Evolutionary conservation across 108 stramenopile genomes (phyloP).

Genomic region (Cyclotella choctawhatcheeana): DNA sequence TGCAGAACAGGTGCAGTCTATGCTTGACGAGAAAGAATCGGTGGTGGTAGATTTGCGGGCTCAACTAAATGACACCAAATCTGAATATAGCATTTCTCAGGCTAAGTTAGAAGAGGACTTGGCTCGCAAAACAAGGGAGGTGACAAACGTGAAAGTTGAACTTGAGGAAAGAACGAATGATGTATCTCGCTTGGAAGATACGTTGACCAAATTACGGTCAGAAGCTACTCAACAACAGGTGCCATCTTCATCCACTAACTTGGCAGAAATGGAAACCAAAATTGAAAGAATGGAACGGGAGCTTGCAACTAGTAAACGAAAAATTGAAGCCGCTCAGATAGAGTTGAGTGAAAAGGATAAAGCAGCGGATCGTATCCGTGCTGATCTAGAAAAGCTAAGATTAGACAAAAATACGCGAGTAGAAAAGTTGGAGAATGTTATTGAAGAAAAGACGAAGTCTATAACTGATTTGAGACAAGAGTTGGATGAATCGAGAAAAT

Average conservation of each 20-base stretch:
- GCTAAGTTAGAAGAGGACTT: conserved; percentile 37
- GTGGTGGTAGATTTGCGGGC: conserved; percentile 22
- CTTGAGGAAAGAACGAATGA: conserved; percentile 38
- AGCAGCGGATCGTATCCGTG: conserved; percentile 31
- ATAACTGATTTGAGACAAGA: conserved; percentile 25
- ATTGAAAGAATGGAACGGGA: conserved; percentile 43
- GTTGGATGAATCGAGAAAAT: conserved; percentile 26
- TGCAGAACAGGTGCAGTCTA: conserved; percentile 51
- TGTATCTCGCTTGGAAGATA: conserved; percentile 29
- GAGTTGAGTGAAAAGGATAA: conserved; percentile 43
- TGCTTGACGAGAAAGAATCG: conserved; percentile 49
- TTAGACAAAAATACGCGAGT: conserved; percentile 24
- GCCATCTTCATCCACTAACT: conserved; percentile 13
- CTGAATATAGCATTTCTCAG: conserved; percentile 19
- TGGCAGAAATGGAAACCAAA: conserved; percentile 33
- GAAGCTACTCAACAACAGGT: conserved; percentile 29
- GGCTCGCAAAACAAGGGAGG: conserved; percentile 38
- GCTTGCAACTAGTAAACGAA: conserved; percentile 30
- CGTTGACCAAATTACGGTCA: conserved; percentile 23
- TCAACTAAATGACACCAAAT: conserved; percentile 31
- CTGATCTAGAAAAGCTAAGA: conserved; percentile 31
- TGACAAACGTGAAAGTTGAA: conserved; percentile 29
- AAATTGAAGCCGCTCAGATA: conserved; percentile 25
- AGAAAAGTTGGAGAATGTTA: conserved; percentile 32
- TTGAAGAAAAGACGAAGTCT: conserved; percentile 34